These are phyloP conservation scores for Phytopythium oedochilum DNA, from an alignment of 352 stramenopile species.

Conservation along the genomic window DNA sequence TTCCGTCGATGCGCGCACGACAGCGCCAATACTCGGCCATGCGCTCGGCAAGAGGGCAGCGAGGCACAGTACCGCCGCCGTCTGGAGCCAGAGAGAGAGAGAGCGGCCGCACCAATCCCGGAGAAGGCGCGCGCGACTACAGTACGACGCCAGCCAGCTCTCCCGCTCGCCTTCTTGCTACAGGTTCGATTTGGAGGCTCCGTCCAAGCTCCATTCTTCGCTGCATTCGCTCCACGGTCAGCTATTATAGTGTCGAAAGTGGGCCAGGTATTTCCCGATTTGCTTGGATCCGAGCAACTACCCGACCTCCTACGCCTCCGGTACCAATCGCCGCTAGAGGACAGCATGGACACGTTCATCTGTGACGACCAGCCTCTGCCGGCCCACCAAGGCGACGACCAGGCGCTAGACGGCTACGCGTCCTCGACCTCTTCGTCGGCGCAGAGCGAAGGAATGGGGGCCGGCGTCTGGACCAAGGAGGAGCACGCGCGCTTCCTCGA, in stretches of 20 bases:
- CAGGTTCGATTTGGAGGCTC: too few species aligned
- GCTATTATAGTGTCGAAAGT: too few species aligned
- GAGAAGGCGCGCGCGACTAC: too few species aligned
- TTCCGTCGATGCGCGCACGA: background rate
- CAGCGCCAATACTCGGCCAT: background rate
- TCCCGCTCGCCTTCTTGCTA: too few species aligned
- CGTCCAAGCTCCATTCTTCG: too few species aligned
- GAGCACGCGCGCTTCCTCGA: slow-evolving; percentile 71
- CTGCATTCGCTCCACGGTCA: too few species aligned
- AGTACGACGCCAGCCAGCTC: too few species aligned
- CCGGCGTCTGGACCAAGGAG: slow-evolving; percentile 53
- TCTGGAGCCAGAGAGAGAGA: background rate
- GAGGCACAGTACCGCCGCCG: background rate
- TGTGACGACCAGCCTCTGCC: background rate
- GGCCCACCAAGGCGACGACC: background rate
- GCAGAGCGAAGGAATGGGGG: slow-evolving; percentile 14
- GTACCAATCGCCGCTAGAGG: background rate
- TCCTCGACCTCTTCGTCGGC: background rate
- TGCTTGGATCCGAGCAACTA: background rate
- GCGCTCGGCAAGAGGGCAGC: too few species aligned
- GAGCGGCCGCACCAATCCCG: too few species aligned
- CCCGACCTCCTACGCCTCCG: background rate
- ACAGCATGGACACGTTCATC: background rate
- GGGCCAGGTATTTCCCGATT: background rate
- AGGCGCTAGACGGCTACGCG: background rate